A percentile compares a stretch with the other conserved stretches of the same genome.
These are phyloP conservation scores for Penicillium frequentans DNA, from an alignment of 2,329 filamentous ascomycete species.

Conservation along the genomic window DNA sequence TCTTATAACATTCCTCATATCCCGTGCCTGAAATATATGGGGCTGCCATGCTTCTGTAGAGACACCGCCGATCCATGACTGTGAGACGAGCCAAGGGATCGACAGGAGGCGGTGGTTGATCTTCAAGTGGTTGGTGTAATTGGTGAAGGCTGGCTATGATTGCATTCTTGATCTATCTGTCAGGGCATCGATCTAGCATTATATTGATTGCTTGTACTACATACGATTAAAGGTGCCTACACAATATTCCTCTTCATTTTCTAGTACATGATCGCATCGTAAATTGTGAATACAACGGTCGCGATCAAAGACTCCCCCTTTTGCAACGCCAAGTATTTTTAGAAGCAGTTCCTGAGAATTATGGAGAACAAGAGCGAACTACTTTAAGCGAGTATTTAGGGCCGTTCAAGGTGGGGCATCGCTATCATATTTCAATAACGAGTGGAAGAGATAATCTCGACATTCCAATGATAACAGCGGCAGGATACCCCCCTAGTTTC, in stretches of 20 bases:
- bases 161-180: not conserved
- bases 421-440: not conserved
- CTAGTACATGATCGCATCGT: too few species aligned
- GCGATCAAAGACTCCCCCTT: not conserved
- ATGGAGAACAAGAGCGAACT: not conserved
- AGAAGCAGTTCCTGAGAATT: not conserved
- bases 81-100: conserved; percentile 2
- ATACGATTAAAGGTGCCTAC: too few species aligned
- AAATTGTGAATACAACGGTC: too few species aligned
- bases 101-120: not conserved
- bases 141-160: not conserved
- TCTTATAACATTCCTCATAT: conserved; percentile 15
- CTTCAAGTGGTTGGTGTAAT: not conserved
- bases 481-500: not conserved
- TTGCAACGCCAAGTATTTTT: not conserved
- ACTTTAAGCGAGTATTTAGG: not conserved
- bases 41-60: conserved; percentile 1
- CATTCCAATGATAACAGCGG: not conserved
- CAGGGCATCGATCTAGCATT: not conserved
- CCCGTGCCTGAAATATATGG: not conserved
- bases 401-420: not conserved
- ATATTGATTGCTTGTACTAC: not conserved
- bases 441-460: not conserved
- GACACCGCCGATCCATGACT: not conserved
- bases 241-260: too few species aligned